phyloP scores from a whole-genome alignment of 2,329 filamentous ascomycete species.

The Phyllosticta citribraziliensis region DNA sequence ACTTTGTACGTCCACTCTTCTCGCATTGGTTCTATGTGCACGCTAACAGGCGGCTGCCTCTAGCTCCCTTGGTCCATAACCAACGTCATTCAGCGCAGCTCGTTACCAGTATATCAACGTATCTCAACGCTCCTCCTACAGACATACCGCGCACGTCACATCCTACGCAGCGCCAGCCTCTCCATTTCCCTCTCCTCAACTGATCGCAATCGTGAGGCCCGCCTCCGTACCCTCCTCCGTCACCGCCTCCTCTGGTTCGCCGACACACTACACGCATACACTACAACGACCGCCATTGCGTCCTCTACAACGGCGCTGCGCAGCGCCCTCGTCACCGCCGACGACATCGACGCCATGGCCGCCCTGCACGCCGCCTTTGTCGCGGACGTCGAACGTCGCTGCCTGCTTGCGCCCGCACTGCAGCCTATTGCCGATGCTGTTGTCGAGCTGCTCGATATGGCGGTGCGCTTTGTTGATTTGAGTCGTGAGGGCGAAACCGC shows the following conservation, averaged over 20 bases:
- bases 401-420: conserved; percentile 59
- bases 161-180: conserved; percentile 43
- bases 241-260: conserved; percentile 69
- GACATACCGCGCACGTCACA: conserved; percentile 57
- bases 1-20: conserved; percentile 27
- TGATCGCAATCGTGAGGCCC: conserved; percentile 23
- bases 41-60: no score
- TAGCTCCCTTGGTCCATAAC: conserved; percentile 48
- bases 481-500: conserved; percentile 27
- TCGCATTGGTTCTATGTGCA: no score
- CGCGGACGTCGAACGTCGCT: conserved; percentile 53
- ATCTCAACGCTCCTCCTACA: conserved; percentile 72
- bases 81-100: conserved; percentile 62
- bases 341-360: conserved; percentile 76
- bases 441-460: conserved; percentile 66
- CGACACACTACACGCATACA: conserved; percentile 63
- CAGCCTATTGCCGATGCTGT: conserved; percentile 62
- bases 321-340: conserved; percentile 46
- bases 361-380: conserved; percentile 56
- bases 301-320: conserved; percentile 50
- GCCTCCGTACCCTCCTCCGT: conserved; percentile 37
- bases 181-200: conserved; percentile 25
- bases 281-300: conserved; percentile 62
- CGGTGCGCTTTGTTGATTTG: conserved; percentile 58
- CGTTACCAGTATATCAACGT: conserved; percentile 57